A percentile compares a stretch with the other conserved stretches of the same genome.
These are phyloP conservation scores for Penicillium flavigenum DNA, from an alignment of 495 filamentous ascomycete genomes.

Conservation along the genomic window DNA sequence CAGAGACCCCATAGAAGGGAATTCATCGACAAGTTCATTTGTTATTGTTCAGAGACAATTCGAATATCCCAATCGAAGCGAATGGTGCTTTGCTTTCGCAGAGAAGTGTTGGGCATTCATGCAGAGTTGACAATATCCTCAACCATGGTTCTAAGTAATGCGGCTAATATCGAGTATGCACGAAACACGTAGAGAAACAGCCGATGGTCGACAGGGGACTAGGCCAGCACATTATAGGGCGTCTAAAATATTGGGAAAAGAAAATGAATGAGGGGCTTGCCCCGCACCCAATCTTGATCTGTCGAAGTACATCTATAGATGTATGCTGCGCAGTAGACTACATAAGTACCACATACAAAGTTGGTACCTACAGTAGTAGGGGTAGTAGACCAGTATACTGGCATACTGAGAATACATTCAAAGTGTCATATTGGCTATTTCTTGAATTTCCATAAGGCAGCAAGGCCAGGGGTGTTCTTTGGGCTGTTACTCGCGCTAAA, in stretches of 20 bases:
- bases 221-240: constrained; percentile 8
- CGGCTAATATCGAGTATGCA: constrained; percentile 20
- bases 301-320: constrained; percentile 3
- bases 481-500: constrained; percentile 15
- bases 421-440: background rate
- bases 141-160: constrained; percentile 27
- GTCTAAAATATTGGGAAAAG: background rate
- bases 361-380: constrained; percentile 6
- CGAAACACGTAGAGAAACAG: constrained; percentile 13
- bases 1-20: constrained; percentile 8
- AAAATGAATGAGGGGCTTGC: constrained; percentile 1
- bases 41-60: background rate
- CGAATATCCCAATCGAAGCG: background rate
- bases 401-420: background rate
- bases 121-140: constrained; percentile 16
- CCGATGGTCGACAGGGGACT: constrained; percentile 14
- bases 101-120: constrained; percentile 24
- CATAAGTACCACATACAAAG: background rate
- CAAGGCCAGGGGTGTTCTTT: constrained; percentile 17
- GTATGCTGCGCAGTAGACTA: constrained; percentile 9
- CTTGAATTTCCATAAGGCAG: constrained; percentile 20
- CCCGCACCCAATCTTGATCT: constrained; percentile 11
- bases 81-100: constrained; percentile 12
- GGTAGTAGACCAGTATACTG: background rate
- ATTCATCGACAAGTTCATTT: constrained; percentile 1